Evolutionary conservation across 768 basidiomycete species (phyloP).

Genomic region (Coprinellus aureogranulatus): DNA sequence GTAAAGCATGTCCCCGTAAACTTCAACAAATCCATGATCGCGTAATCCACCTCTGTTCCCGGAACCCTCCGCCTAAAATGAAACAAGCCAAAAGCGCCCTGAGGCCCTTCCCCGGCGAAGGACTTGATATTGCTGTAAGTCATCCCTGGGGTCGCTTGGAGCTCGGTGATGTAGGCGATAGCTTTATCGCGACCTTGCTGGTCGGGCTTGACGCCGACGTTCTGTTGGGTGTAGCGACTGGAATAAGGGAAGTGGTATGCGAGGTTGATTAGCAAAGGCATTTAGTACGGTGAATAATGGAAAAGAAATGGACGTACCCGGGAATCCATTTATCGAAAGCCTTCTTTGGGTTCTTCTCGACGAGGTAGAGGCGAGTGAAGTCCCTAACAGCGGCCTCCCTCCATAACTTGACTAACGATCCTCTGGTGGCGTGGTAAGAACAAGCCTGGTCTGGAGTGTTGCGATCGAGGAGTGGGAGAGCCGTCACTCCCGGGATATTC

Average conservation of each 20-base stretch:
- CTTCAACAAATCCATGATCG: constrained; percentile 1
- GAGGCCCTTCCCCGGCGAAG: constrained; percentile 1
- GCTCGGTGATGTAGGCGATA: constrained; percentile 1
- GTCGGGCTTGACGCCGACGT: background rate
- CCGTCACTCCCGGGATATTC: no score
- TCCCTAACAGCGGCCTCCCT: constrained; percentile 6
- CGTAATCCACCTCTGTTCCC: background rate
- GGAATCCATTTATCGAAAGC: constrained; percentile 8
- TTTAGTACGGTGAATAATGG: no score
- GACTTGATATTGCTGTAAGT: background rate
- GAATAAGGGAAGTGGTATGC: background rate
- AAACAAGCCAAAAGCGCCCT: constrained; percentile 3
- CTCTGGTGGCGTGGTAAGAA: background rate
- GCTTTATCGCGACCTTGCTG: constrained; percentile 1
- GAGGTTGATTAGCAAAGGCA: no score
- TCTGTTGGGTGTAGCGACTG: constrained; percentile 6
- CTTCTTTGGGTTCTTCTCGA: constrained; percentile 6
- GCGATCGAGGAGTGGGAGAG: no score
- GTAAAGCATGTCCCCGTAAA: constrained; percentile 9
- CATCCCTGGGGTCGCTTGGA: constrained; percentile 4
- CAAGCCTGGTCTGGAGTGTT: background rate
- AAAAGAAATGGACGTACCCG: no score
- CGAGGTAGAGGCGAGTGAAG: constrained; percentile 3
- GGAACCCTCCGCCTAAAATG: background rate
- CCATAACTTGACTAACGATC: background rate